Evolutionary conservation across 805 yeast genomes (phyloP), one percentile per base, ranked within the genome.

Genomic region (Pichia eremophila): DNA sequence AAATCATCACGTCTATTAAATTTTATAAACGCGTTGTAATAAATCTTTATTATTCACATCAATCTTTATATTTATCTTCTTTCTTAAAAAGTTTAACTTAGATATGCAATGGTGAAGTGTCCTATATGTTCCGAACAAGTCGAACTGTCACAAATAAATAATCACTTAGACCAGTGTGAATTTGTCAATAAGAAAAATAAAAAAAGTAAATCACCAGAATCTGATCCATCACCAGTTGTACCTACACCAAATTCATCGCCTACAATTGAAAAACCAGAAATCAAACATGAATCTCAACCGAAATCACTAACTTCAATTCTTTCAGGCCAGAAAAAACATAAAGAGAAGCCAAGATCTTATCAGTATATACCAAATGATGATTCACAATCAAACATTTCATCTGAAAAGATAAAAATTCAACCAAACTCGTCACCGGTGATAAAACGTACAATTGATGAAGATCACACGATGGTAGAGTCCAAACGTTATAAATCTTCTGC

Each of bases 91-190:
- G 3, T 3, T 19, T 12, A 8, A 7, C 10, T 22, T 38, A 15
- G 10, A 22, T 1, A 18, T 14, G 37, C 40, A 15, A 63, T 67
- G 66, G 69, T 66, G 3, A 40, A 51, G 29, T 67, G 71, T 48
- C 71, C 71, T 4, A 60, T 65, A 10, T 67, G 71, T 39, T 38
- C 55, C 4, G 51, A 51, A 18, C 60, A 63, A 4, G 54, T 66
- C 1, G 57, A 56, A 14, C 45, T 67, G 1, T 57, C 54, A 8
- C 44, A 51, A 17, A 66, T 67, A n/a, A 65, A 67, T 41, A 43
- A 48, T 25, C 74, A 70, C 45, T 49, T 70, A 35, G 74, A 70
- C 48, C 49, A 47, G 1, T 61, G 68, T 44, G 56, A 51, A 38
- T 3, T 51, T 4, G 10, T 45, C 35, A 28, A 35, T n/a, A 47